phyloP scores from a whole-genome alignment of 1,284 basidiomycete genomes.

The Pascua sp. region DNA sequence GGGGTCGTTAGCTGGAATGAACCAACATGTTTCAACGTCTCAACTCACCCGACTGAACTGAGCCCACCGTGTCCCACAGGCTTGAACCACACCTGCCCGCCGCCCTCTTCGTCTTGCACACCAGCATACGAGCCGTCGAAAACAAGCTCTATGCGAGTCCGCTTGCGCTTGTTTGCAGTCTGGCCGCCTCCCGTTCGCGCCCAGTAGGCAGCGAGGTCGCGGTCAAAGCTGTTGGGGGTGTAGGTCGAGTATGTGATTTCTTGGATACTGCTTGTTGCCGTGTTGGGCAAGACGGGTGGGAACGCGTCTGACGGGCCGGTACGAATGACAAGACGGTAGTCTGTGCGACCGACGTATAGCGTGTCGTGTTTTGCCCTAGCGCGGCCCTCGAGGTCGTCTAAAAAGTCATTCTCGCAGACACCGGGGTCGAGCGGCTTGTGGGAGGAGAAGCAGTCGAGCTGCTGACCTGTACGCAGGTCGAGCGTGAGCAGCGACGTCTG shows the following conservation, averaged over 20 bases:
- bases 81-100: slow-evolving; percentile 36
- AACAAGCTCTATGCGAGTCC: slow-evolving; percentile 43
- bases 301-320: slow-evolving; percentile 10
- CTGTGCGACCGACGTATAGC: slow-evolving; percentile 43
- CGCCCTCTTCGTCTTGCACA: slow-evolving; percentile 30
- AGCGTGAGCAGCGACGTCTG: slow-evolving; percentile 46
- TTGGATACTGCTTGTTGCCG: slow-evolving; percentile 19
- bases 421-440: slow-evolving; percentile 18
- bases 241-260: slow-evolving; percentile 47
- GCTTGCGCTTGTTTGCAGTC: slow-evolving; percentile 19
- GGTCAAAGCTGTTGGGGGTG: slow-evolving; percentile 45
- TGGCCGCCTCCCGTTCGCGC: slow-evolving; percentile 28
- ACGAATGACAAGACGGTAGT: slow-evolving; percentile 43
- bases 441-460: slow-evolving; percentile 41
- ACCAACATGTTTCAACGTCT: not conserved
- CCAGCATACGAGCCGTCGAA: slow-evolving; percentile 46
- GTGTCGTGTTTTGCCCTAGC: slow-evolving; percentile 29
- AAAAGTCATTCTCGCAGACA: slow-evolving; percentile 34
- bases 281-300: slow-evolving; percentile 6
- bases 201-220: slow-evolving; percentile 46
- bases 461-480: slow-evolving; percentile 45
- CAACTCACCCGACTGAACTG: slow-evolving; percentile 35
- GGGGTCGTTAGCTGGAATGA: slow-evolving; percentile 1
- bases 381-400: slow-evolving; percentile 40
- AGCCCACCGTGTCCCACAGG: slow-evolving; percentile 22